These are phyloP conservation scores for Hypoxylon sp. DNA, from an alignment of 2,329 filamentous ascomycete genomes.

Conservation along the genomic window DNA sequence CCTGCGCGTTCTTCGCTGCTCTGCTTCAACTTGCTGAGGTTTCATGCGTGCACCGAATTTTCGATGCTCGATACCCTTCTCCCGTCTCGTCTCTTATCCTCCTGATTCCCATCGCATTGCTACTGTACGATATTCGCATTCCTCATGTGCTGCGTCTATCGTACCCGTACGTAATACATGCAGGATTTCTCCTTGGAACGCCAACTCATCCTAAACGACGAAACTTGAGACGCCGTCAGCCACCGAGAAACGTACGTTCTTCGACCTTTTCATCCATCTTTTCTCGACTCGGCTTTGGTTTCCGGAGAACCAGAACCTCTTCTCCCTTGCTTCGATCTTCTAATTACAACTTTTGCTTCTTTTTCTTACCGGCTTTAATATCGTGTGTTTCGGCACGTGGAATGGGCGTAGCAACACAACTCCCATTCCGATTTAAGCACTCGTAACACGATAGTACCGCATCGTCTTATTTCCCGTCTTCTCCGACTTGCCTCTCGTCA, in stretches of 20 bases:
- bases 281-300: constrained; percentile 8
- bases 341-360: too few relatives aligned
- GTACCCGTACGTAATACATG: constrained; percentile 10
- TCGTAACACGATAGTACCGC: constrained; percentile 17
- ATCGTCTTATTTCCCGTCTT: constrained; percentile 12
- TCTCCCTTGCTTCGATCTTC: constrained; percentile 20
- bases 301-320: constrained; percentile 6
- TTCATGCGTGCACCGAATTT: constrained; percentile 26
- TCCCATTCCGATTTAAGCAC: constrained; percentile 9
- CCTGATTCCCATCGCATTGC: constrained; percentile 8
- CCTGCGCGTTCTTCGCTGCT: constrained; percentile 15
- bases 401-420: constrained; percentile 16
- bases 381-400: constrained; percentile 22
- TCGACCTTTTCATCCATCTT: too few relatives aligned
- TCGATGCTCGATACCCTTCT: constrained; percentile 16
- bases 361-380: constrained; percentile 2
- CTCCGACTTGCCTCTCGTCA: constrained; percentile 5
- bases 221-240: constrained; percentile 30
- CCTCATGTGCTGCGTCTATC: neutral
- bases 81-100: neutral
- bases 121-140: constrained; percentile 1
- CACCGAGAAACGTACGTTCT: constrained; percentile 22
- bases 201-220: neutral
- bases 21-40: constrained; percentile 28
- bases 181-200: constrained; percentile 30